Percentiles rank a stretch among this genome's conserved stretches.
These are phyloP conservation scores for Isochrysis galbana DNA, from an alignment of 78 protist species.

Conservation along the genomic window DNA sequence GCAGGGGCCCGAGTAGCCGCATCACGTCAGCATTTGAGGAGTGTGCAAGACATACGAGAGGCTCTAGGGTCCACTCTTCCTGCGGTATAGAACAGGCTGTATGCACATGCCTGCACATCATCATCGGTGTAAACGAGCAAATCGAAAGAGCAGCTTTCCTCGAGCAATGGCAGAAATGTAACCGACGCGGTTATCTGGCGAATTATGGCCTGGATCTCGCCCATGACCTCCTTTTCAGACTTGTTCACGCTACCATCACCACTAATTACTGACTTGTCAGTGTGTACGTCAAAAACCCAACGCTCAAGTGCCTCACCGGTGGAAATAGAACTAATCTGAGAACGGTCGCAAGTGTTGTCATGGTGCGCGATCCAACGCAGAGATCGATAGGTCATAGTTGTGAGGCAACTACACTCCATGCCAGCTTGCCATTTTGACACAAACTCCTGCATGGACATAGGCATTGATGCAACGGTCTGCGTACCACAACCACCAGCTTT, in stretches of 20 bases:
- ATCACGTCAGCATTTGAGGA: neutral
- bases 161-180: slow-evolving; percentile 92
- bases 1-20: neutral
- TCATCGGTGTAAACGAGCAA: slow-evolving; percentile 90
- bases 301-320: slow-evolving; percentile 88
- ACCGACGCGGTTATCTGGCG: slow-evolving; percentile 95
- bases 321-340: slow-evolving; percentile 55
- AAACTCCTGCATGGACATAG: too few species aligned
- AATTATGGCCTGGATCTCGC: slow-evolving; percentile 94
- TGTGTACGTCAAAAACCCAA: slow-evolving; percentile 94
- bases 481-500: slow-evolving; percentile 93
- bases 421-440: too few species aligned
- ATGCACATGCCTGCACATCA: slow-evolving; percentile 53
- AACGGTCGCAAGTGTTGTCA: too few species aligned
- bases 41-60: too few species aligned
- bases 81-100: too few species aligned
- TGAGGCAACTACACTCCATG: too few species aligned
- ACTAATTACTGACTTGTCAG: slow-evolving; percentile 47
- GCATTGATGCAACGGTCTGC: too few species aligned
- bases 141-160: slow-evolving; percentile 91
- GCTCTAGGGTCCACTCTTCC: too few species aligned
- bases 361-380: too few species aligned
- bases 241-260: slow-evolving; percentile 28
- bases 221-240: slow-evolving; percentile 78
- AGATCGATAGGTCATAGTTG: too few species aligned